A percentile compares a stretch with the other conserved stretches of the same genome.
phyloP scores from a whole-genome alignment of 1,284 basidiomycete genomes.

The Chalciporus piperatoides region DNA sequence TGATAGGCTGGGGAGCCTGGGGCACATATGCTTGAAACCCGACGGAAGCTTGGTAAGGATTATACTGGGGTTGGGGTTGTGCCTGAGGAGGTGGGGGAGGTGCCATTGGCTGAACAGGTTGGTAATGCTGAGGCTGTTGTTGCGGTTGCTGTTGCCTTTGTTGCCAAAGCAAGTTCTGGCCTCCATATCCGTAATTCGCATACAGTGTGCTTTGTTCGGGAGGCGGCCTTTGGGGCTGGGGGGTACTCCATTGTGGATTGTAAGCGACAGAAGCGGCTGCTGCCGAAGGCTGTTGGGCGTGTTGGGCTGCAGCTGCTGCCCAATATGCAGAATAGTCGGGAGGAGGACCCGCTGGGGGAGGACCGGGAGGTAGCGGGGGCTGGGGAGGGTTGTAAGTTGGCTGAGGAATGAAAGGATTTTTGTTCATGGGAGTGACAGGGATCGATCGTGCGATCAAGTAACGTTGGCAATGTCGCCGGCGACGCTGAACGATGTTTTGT shows the following conservation, averaged over 20 bases:
- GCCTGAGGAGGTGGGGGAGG: constrained; percentile 54
- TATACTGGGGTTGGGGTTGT: constrained; percentile 59
- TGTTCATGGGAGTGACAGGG: constrained; percentile 53
- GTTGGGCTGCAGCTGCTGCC: constrained; percentile 55
- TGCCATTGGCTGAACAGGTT: constrained; percentile 48
- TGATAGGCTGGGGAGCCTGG: constrained; percentile 49
- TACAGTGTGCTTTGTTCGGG: constrained; percentile 74
- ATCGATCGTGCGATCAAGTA: constrained; percentile 15
- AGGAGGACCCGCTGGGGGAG: constrained; percentile 68
- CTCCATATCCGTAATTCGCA: constrained; percentile 81
- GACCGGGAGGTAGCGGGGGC: constrained; percentile 74
- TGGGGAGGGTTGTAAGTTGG: constrained; percentile 65
- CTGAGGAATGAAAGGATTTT: constrained; percentile 73
- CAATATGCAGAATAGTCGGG: constrained; percentile 76
- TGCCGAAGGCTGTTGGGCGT: constrained; percentile 36
- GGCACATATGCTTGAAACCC: constrained; percentile 67
- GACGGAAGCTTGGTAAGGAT: constrained; percentile 72
- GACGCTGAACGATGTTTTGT: constrained; percentile 12
- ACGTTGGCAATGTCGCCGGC: constrained; percentile 5
- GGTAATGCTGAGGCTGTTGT: constrained; percentile 41
- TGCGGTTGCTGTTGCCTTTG: constrained; percentile 53
- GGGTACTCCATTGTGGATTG: constrained; percentile 61
- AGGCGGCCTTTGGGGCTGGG: constrained; percentile 59
- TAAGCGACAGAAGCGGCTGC: constrained; percentile 44
- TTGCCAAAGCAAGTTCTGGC: constrained; percentile 57